Evolutionary conservation across 2,329 filamentous ascomycete genomes (phyloP).

Genomic region (Boeremia exigua): DNA sequence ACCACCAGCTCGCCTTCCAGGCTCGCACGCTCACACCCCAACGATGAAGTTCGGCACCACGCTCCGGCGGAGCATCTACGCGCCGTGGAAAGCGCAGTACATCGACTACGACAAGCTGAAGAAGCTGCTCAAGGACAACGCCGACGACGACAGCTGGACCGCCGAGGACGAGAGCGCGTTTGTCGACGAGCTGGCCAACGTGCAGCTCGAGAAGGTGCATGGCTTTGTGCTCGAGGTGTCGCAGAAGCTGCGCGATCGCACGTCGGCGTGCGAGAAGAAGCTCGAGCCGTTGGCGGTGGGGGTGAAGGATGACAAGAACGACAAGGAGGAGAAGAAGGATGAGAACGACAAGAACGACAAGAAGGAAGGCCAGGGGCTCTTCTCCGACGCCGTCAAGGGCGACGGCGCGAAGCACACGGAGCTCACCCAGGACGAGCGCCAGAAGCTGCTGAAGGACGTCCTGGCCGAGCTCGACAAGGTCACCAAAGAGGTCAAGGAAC

Average conservation of each 20-base stretch:
- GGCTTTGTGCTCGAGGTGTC: conserved; percentile 85
- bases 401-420: conserved; percentile 29
- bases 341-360: not conserved
- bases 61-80: conserved; percentile 77
- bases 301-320: conserved; percentile 31
- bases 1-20: not conserved
- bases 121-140: conserved; percentile 76
- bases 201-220: conserved; percentile 93
- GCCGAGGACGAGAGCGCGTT: conserved; percentile 93
- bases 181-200: conserved; percentile 92
- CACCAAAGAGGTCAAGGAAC: conserved; percentile 87
- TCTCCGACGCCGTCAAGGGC: conserved; percentile 21
- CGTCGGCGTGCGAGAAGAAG: conserved; percentile 70
- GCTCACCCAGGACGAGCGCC: conserved; percentile 50
- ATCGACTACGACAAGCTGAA: conserved; percentile 97
- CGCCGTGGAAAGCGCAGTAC: conserved; percentile 91
- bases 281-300: conserved; percentile 64
- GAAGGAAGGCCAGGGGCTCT: conserved; percentile 20
- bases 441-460: conserved; percentile 69
- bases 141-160: conserved; percentile 75
- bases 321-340: conserved; percentile 15
- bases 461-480: conserved; percentile 83
- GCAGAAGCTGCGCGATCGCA: conserved; percentile 80
- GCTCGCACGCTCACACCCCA: not conserved
- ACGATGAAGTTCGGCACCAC: conserved; percentile 95